Percentiles rank a stretch among this genome's conserved stretches.
phyloP scores from a whole-genome alignment of 2,329 filamentous ascomycete genomes.

The Arthrobotrys iridis region DNA sequence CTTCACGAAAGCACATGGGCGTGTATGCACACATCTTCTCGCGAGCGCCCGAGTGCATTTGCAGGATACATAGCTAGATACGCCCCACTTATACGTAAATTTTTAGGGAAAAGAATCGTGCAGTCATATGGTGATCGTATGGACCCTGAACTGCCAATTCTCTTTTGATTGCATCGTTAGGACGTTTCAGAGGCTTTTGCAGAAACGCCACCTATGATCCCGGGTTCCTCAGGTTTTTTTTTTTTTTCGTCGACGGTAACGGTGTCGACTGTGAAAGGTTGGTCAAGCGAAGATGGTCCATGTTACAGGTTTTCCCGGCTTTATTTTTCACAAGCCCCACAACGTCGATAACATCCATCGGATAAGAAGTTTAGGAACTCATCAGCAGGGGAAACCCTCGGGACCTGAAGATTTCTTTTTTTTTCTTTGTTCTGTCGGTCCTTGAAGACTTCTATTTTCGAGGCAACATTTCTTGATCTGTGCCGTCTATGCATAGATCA shows the following conservation, averaged over 20 bases:
- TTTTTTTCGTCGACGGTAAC: background rate
- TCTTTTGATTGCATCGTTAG: slow-evolving; percentile 31
- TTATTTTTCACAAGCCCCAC: background rate
- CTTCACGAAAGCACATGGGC: slow-evolving; percentile 14
- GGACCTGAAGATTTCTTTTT: background rate
- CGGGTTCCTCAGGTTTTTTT: slow-evolving; percentile 39
- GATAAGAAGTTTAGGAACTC: slow-evolving; percentile 16
- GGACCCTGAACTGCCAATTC: background rate
- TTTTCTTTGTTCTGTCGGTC: slow-evolving; percentile 1
- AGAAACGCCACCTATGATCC: slow-evolving; percentile 34
- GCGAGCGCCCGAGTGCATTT: background rate
- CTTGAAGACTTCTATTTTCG: slow-evolving; percentile 14
- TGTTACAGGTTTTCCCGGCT: background rate
- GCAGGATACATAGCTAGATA: background rate
- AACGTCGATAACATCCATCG: slow-evolving; percentile 15
- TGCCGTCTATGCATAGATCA: slow-evolving; percentile 36
- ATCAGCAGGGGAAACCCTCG: slow-evolving; percentile 8
- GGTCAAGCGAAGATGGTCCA: slow-evolving; percentile 29
- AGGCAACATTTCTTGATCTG: slow-evolving; percentile 3
- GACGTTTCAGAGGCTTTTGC: slow-evolving; percentile 48
- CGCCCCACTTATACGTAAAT: slow-evolving; percentile 9
- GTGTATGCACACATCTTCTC: background rate
- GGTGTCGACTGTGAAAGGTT: background rate
- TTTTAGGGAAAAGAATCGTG: slow-evolving; percentile 32
- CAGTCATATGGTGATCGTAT: slow-evolving; percentile 21